Evolutionary conservation across 345 rosid genomes (phyloP).

Genomic region (Eucalyptus albens): DNA sequence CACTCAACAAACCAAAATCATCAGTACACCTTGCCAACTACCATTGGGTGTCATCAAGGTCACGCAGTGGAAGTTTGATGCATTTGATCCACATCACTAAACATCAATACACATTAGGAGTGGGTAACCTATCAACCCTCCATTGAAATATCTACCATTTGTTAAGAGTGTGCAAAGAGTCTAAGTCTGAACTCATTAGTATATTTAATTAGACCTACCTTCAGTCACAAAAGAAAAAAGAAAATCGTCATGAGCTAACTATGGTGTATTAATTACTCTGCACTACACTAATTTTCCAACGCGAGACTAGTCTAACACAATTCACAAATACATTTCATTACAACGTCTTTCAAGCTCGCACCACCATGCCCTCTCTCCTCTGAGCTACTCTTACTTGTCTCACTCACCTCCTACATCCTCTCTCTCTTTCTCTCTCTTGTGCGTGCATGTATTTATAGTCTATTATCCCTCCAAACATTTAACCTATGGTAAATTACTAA

Average conservation of each 20-base stretch:
- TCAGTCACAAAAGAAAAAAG: too few relatives aligned
- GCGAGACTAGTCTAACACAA: not conserved
- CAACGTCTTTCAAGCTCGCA: not conserved
- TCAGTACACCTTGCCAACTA: not conserved
- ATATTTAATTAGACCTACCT: too few relatives aligned
- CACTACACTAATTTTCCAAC: not conserved
- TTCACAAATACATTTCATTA: not conserved
- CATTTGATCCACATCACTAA: too few relatives aligned
- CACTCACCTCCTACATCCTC: not conserved
- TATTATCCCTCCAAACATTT: not conserved
- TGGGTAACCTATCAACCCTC: not conserved
- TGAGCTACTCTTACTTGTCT: not conserved
- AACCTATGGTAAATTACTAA: not conserved
- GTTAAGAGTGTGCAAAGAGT: not conserved
- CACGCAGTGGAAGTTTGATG: too few relatives aligned
- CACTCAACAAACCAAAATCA: not conserved
- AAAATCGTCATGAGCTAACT: too few relatives aligned
- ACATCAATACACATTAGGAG: not conserved
- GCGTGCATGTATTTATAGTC: not conserved
- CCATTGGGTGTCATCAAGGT: not conserved
- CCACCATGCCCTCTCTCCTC: not conserved
- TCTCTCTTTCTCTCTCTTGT: not conserved
- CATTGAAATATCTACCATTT: not conserved
- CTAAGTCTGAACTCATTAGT: too few relatives aligned
- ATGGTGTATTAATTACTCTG: not conserved